These are phyloP conservation scores for Dissoconium aciculare DNA, from an alignment of 2,329 filamentous ascomycete genomes.

Conservation along the genomic window DNA sequence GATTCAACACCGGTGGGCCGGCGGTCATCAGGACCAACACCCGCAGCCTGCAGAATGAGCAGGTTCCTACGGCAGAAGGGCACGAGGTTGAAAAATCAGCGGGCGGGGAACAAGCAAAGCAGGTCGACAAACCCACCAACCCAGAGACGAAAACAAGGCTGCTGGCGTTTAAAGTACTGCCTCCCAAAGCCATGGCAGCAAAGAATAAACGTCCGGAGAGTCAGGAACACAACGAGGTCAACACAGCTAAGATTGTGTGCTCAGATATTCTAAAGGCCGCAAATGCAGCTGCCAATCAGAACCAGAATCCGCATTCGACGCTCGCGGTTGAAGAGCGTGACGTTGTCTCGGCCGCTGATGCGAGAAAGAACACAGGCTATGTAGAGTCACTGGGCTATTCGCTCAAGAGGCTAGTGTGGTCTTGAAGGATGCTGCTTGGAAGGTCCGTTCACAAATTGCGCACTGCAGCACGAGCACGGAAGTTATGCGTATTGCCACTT, in stretches of 20 bases:
- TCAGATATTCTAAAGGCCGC: conserved; percentile 58
- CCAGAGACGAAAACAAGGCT: conserved; percentile 24
- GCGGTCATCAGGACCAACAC: conserved; percentile 74
- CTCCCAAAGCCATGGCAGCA: conserved; percentile 30
- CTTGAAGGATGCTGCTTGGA: too few species aligned
- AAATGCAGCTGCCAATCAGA: conserved; percentile 31
- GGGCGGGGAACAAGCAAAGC: conserved; percentile 4
- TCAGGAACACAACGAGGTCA: conserved; percentile 31
- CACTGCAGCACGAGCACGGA: too few species aligned
- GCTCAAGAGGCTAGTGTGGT: conserved; percentile 89
- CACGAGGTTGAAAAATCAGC: background rate
- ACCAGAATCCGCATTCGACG: conserved; percentile 9
- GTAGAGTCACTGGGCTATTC: conserved; percentile 78
- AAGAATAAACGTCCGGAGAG: conserved; percentile 18
- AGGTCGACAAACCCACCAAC: conserved; percentile 1
- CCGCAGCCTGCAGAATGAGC: conserved; percentile 48
- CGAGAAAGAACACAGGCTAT: conserved; percentile 71
- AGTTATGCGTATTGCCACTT: too few species aligned
- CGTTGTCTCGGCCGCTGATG: conserved; percentile 72
- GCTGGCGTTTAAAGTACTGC: conserved; percentile 43
- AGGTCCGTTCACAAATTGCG: too few species aligned
- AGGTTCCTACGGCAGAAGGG: conserved; percentile 31
- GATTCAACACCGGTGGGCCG: conserved; percentile 55
- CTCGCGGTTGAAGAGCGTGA: conserved; percentile 42
- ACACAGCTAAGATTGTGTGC: conserved; percentile 50